These are phyloP conservation scores for Fusarium lyarnte DNA, from an alignment of 2,329 filamentous ascomycete species.

Conservation along the genomic window DNA sequence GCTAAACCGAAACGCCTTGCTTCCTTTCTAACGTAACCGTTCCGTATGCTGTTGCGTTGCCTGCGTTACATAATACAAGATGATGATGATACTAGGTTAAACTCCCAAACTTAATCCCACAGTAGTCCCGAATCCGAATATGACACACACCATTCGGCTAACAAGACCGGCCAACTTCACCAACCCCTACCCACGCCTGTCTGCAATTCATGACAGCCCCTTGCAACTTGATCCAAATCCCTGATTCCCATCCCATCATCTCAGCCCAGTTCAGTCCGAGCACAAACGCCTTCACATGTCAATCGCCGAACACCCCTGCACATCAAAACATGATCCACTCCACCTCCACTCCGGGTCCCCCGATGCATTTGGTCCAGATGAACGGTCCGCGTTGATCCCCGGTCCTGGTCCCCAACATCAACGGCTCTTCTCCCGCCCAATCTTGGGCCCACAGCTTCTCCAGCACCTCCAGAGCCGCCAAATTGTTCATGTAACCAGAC, in stretches of 20 bases:
- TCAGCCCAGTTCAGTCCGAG: slow-evolving; percentile 15
- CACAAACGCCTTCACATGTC: slow-evolving; percentile 29
- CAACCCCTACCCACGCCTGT: slow-evolving; percentile 19
- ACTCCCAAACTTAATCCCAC: slow-evolving; percentile 25
- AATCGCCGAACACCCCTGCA: slow-evolving; percentile 22
- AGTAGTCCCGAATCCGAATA: slow-evolving; percentile 20
- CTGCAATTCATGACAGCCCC: slow-evolving; percentile 19
- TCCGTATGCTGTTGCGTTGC: slow-evolving; percentile 27
- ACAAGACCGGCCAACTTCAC: slow-evolving; percentile 4
- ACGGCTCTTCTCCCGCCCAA: slow-evolving; percentile 50
- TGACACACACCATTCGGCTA: slow-evolving; percentile 6
- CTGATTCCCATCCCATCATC: slow-evolving; percentile 15
- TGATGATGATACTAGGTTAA: slow-evolving; percentile 12
- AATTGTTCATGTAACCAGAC: slow-evolving; percentile 93
- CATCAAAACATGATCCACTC: slow-evolving; percentile 74
- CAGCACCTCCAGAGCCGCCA: slow-evolving; percentile 83
- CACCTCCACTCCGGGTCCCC: slow-evolving; percentile 64
- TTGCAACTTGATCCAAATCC: slow-evolving; percentile 20
- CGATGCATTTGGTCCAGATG: slow-evolving; percentile 67
- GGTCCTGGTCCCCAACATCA: slow-evolving; percentile 46
- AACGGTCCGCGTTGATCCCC: slow-evolving; percentile 60
- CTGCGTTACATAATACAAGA: slow-evolving; percentile 30
- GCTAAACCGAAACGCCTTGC: slow-evolving; percentile 30
- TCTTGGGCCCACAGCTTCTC: slow-evolving; percentile 83
- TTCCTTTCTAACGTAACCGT: slow-evolving; percentile 27